Evolutionary conservation across 345 rosid genomes (phyloP), one percentile per base, ranked within the genome.

Genomic region (Pugionium dolabratum): DNA sequence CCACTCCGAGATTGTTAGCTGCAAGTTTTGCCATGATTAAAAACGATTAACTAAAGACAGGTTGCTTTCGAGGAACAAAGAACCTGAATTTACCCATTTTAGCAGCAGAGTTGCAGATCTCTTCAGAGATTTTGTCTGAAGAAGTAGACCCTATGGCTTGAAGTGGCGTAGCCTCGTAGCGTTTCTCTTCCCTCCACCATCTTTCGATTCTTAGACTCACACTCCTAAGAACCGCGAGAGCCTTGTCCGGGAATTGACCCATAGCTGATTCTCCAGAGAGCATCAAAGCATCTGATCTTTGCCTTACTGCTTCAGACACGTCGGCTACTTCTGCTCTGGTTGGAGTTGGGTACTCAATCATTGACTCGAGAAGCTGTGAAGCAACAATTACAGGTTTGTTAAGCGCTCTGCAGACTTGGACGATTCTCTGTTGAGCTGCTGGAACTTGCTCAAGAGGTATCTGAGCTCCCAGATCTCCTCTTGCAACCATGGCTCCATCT

Each of bases 401-500:
- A 46, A 95, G 85, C 63, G 80, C 82, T 78, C 99, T 83, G 86
- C 99, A 95, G 25, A 79, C 54, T 85, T 87, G 86, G 50, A 95
- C 96, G 49, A 91, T 81, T 70, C 53, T 95, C 70, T 84, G 94
- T 73, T 95, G 99, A 40, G 96, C 95, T 51, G 98, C 78, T 47
- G 98, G 99, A 64, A 95, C 99, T 84, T 95, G 96, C 73, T 95
- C 99, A 55, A 95, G 81, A 46, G 98, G 98, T 69, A 62, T 69
- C 86, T 94, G 99, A 72, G 99, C 99, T 70, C 97, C 99, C 61
- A 94, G 74, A 71, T 94, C 99, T 25, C 96, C 99, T 83, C 99
- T 90, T 40, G 99, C 99, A 29, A 94, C 99, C 99, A 94, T 94
- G 74, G 99, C 99, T 74, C 99, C 99, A 79, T 91, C 98, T 48